Base-by-base conservation (phyloP, 768 basidiomycete species). In the Boletus bicolor region DNA sequence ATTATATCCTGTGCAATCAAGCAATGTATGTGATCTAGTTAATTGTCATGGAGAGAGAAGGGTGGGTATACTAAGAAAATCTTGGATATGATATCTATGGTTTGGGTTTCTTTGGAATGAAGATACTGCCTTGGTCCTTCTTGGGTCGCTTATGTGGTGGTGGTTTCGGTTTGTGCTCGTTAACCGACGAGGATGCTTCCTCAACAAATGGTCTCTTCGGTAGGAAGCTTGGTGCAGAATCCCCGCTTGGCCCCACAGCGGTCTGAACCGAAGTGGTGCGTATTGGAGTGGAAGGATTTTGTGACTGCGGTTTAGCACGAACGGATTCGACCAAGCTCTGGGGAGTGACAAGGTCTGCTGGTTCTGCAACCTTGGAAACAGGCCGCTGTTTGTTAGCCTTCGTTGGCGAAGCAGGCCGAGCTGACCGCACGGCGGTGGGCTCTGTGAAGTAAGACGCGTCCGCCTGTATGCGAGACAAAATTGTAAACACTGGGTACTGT, bases 41-140 rank as follows among this genome's bases (percentile, higher is more conserved):
- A 45, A 59, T 56, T 9, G 32, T 11, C 3, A 26, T 39, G 35
- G 15, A 19, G 26, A n/a, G 35, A 46, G 37, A 30, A 38, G 44
- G 9, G 14, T 48, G 46, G 12, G 43, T 61, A 43, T 54, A 9
- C 2, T 46, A 34, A 32, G 24, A 49, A 49, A 26, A 63, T 28
- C 17, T 14, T 9, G 41, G 21, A 46, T 51, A 15, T 47, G 44
- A 57, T 36, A 32, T 57, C 61, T 69, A 69, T 53, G 56, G 51
- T 53, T 68, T 75, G 44, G 70, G 65, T 65, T 81, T 83, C 63
- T 81, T 87, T 2, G 86, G 86, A 54, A 88, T 87, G 65, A 89
- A 88, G 53, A 87, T 69, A 38, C 58, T 73, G 4, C 59, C 59
- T 53, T 72, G 66, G n/a, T 67, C 70, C 60, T 73, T 69, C 58